phyloP scores from a whole-genome alignment of 2,329 filamentous ascomycete genomes.

The Hypoxylon sp. region DNA sequence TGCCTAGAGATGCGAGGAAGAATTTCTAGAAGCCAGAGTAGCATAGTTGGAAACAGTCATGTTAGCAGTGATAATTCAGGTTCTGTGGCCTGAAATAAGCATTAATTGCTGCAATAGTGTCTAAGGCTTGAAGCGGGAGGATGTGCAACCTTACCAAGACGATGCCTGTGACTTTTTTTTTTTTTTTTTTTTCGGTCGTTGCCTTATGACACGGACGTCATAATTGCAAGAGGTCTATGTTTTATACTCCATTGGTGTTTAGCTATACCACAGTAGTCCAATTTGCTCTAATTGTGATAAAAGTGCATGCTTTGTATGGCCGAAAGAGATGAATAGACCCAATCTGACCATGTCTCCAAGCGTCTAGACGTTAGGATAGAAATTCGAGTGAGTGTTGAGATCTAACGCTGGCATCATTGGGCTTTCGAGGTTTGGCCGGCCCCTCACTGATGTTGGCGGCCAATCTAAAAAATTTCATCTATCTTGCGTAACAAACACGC shows the following conservation, averaged over 20 bases:
- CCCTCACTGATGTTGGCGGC: slow-evolving; percentile 20
- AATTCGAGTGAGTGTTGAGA: background rate
- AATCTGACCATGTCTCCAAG: background rate
- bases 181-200: background rate
- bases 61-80: background rate
- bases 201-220: background rate
- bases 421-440: slow-evolving; percentile 11
- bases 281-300: background rate
- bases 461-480: background rate
- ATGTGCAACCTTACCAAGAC: no score
- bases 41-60: no score
- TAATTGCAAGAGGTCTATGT: background rate
- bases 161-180: no score
- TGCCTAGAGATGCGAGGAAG: slow-evolving; percentile 70
- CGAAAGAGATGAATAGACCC: background rate
- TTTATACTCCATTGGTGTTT: background rate
- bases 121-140: no score
- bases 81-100: no score
- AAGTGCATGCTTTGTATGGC: background rate
- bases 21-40: no score
- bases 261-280: background rate
- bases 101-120: no score
- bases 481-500: background rate
- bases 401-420: background rate
- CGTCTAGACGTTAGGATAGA: background rate